Evolutionary conservation across 2,329 filamentous ascomycete species (phyloP).

Genomic region (Grosmannia clavigera): DNA sequence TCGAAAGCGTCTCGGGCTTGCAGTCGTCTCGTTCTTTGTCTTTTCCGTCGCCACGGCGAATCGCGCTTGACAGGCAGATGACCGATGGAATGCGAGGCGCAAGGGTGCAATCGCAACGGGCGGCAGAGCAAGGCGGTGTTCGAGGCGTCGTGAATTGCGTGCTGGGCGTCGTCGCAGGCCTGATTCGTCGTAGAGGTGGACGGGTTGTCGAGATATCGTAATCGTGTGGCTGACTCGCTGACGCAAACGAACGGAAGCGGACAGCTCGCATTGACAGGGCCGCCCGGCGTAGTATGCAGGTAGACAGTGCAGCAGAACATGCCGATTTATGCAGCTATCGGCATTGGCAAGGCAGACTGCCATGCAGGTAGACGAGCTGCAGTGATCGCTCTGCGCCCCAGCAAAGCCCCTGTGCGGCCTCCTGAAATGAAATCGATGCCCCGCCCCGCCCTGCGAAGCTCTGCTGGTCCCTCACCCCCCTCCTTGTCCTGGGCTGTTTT

Average conservation of each 20-base stretch:
- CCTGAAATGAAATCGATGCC: background rate
- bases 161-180: background rate
- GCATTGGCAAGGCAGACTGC: background rate
- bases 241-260: slow-evolving; percentile 3
- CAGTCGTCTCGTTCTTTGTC: background rate
- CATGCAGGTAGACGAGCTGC: background rate
- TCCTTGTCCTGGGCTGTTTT: background rate
- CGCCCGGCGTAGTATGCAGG: background rate
- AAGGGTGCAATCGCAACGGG: background rate
- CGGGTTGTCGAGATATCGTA: background rate
- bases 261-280: background rate
- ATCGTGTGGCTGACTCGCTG: slow-evolving; percentile 1
- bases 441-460: slow-evolving; percentile 3
- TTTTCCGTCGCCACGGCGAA: background rate
- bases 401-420: background rate
- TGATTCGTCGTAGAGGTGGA: background rate
- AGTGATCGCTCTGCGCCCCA: background rate
- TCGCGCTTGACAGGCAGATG: background rate
- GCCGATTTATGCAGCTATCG: background rate
- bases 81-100: background rate
- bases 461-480: background rate
- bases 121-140: background rate
- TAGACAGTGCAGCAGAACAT: background rate
- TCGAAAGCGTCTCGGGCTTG: background rate
- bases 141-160: background rate